phyloP scores from a whole-genome alignment of 2,329 filamentous ascomycete genomes.

The Thielaviopsis ethacetica region DNA sequence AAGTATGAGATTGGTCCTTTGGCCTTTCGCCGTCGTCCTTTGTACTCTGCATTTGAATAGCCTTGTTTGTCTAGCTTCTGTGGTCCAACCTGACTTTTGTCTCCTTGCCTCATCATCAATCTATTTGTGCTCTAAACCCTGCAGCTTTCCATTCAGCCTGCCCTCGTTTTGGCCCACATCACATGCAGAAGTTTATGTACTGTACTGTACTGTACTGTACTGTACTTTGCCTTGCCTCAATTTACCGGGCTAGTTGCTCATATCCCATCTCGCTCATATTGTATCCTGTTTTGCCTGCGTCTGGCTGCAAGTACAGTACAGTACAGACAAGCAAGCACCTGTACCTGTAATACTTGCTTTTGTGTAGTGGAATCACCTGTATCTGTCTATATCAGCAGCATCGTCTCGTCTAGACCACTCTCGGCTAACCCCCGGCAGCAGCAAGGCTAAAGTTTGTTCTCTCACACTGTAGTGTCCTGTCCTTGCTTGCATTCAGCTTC shows the following conservation, averaged over 20 bases:
- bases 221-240: not conserved
- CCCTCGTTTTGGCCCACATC: not conserved
- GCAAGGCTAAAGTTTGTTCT: not conserved
- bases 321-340: no score
- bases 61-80: not conserved
- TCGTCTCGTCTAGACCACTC: not conserved
- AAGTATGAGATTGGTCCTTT: not conserved
- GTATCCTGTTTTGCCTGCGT: not conserved
- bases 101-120: not conserved
- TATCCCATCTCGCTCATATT: not conserved
- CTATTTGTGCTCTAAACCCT: no score
- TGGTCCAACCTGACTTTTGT: no score
- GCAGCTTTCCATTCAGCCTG: not conserved
- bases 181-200: not conserved
- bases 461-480: not conserved
- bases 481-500: not conserved
- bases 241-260: not conserved
- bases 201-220: not conserved
- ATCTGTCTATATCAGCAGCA: not conserved
- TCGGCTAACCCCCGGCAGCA: not conserved
- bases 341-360: no score
- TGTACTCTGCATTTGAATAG: not conserved
- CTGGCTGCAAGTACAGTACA: not conserved
- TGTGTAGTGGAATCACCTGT: not conserved
- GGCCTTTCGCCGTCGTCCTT: no score